Base-by-base conservation (phyloP, 805 yeast genomes). In the Ogataea sp. region DNA sequence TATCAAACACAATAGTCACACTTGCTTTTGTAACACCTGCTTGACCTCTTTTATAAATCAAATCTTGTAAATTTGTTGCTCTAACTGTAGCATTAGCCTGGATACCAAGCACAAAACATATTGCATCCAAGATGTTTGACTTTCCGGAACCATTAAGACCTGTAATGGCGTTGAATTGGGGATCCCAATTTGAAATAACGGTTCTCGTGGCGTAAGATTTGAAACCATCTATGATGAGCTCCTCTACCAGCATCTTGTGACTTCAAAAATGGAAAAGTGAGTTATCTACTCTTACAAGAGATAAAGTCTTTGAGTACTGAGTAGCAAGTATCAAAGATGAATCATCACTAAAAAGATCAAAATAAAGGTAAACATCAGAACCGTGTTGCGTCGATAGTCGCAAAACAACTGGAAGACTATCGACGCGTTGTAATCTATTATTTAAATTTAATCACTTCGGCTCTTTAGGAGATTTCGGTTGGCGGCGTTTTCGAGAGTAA, bases 121-220 rank as follows among this genome's bases (percentile, higher is more conserved):
- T 90, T 41, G 99, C 95, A 61, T 93, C 98, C 33, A 93, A 68
- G 42, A 93, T 89, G 58, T 93, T 93, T 18, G 97, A 90, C 56
- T 93, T 93, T 6, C 99, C 99, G 0, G 96, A 87, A 9, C 99
- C 99, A 58, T 93, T 93, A 37, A 93, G 70, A 7, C 99, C 99
- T 0, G 98, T 94, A 56, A 93, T 90, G 51, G 97, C 96, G 63
- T 94, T 93, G 64, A 93, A 94, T 62, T 84, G 95, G 1, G 85
- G 74, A 61, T 93, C 99, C 98, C 98, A 94, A 21, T 80, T 84
- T 2, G 95, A 75, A 25, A 93, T 85, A 24, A 89, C 97, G 1
- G 98, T 93, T 66, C 97, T 81, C 1, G 95, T 83, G 21, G 97
- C 96, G 53, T 93, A 93, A 18, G 97, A 87, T 66, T 93, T 93